Conservation (phyloP, 192 early-diverging fungal genomes). For the Piromyces finnis region DNA sequence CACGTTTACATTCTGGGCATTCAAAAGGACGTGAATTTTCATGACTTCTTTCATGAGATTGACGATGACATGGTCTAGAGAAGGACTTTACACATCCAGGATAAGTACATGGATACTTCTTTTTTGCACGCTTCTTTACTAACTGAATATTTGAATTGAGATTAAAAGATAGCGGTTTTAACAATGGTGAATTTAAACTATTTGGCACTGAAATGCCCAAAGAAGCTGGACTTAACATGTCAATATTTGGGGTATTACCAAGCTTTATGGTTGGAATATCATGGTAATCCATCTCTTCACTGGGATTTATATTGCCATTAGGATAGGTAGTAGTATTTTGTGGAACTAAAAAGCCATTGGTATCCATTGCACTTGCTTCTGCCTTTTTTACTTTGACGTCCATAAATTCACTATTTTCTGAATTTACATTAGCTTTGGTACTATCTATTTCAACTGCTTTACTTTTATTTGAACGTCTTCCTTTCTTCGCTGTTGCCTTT, state of each 20-base stretch:
- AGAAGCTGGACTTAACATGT: neutral
- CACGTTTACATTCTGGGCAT: slow-evolving; percentile 1
- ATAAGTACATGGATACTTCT: neutral
- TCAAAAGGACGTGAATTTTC: slow-evolving; percentile 1
- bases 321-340: neutral
- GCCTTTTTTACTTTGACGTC: no score
- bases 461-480: neutral
- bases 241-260: neutral
- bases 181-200: neutral
- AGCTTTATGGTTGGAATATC: neutral
- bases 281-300: neutral
- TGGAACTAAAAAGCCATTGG: neutral
- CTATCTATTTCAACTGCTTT: no score
- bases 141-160: neutral
- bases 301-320: neutral
- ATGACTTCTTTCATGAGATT: slow-evolving; percentile 1
- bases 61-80: neutral
- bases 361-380: neutral
- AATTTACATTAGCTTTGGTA: no score
- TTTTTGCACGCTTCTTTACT: neutral
- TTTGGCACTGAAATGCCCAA: neutral
- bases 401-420: no score
- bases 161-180: neutral
- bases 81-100: neutral
- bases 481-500: neutral